Evolutionary conservation across 1,139 yeast species (phyloP).

Genomic region (Suhomyces choctaworum): DNA sequence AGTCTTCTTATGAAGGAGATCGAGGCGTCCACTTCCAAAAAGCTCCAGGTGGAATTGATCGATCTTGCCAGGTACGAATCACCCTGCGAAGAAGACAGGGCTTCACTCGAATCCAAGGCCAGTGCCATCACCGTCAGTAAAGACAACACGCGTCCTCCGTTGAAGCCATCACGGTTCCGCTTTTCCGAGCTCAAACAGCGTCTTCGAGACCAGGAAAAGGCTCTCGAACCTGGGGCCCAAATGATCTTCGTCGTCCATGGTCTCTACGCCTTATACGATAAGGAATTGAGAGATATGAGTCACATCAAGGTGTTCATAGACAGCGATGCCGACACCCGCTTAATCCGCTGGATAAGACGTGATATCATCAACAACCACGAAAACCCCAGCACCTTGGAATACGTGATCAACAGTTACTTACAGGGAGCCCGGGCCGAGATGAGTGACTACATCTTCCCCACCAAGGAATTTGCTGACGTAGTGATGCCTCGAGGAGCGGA

Average conservation of each 20-base stretch:
- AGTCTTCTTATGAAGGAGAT: slow-evolving; percentile 32
- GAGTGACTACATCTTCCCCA: slow-evolving; percentile 70
- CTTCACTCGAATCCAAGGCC: slow-evolving; percentile 12
- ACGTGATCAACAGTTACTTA: slow-evolving; percentile 60
- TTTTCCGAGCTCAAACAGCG: slow-evolving; percentile 27
- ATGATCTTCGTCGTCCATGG: slow-evolving; percentile 70
- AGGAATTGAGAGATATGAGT: slow-evolving; percentile 56
- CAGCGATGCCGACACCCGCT: slow-evolving; percentile 80
- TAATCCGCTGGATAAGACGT: slow-evolving; percentile 69
- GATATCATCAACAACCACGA: slow-evolving; percentile 31
- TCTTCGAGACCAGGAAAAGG: slow-evolving; percentile 15
- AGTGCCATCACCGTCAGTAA: slow-evolving; percentile 35
- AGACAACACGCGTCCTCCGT: slow-evolving; percentile 21
- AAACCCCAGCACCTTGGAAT: slow-evolving; percentile 35
- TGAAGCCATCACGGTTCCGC: slow-evolving; percentile 44
- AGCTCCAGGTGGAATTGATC: slow-evolving; percentile 30
- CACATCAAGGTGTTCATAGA: slow-evolving; percentile 76
- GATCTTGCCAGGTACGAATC: slow-evolving; percentile 28
- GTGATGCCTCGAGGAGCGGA: slow-evolving; percentile 77
- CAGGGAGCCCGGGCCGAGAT: slow-evolving; percentile 73
- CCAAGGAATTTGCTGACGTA: slow-evolving; percentile 79
- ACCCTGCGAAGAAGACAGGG: slow-evolving; percentile 1
- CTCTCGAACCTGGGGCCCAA: slow-evolving; percentile 16
- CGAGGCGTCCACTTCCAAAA: slow-evolving; percentile 16
- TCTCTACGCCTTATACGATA: slow-evolving; percentile 73